phyloP scores from a whole-genome alignment of 2,329 filamentous ascomycete genomes.

The Dactylonectria estremocensis region DNA sequence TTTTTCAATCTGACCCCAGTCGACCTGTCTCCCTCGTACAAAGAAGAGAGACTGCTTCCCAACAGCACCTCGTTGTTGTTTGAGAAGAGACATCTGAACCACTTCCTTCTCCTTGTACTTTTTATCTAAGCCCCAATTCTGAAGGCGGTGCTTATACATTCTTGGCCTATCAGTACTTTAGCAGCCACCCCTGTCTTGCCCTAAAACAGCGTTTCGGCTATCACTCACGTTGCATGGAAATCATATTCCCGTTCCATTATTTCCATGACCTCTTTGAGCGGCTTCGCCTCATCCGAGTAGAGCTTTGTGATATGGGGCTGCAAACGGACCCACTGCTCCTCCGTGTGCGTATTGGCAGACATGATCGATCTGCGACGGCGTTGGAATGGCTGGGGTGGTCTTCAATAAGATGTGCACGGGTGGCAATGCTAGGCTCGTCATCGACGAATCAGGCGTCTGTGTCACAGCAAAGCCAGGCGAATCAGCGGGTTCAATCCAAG shows the following conservation, averaged over 20 bases:
- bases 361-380: not conserved
- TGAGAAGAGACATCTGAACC: slow-evolving; percentile 9
- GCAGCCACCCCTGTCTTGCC: not conserved
- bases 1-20: slow-evolving; percentile 9
- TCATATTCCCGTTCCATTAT: not conserved
- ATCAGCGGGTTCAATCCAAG: too few species aligned
- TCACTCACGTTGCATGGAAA: not conserved
- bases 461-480: not conserved
- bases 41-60: slow-evolving; percentile 7
- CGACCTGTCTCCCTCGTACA: not conserved
- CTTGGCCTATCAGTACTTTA: not conserved
- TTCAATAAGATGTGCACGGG: not conserved
- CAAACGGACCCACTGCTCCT: not conserved
- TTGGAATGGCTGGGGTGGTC: not conserved
- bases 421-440: too few species aligned
- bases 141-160: slow-evolving; percentile 9
- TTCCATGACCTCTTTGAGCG: not conserved
- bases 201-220: too few species aligned
- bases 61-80: not conserved
- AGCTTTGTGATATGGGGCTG: not conserved
- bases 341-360: not conserved
- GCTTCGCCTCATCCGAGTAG: not conserved
- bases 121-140: slow-evolving; percentile 13
- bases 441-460: not conserved
- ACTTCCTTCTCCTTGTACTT: slow-evolving; percentile 5